Percentiles rank a stretch among this genome's conserved stretches.
Evolutionary conservation across 73 alveolate genomes (phyloP).

Genomic region (Effrenium voratum): DNA sequence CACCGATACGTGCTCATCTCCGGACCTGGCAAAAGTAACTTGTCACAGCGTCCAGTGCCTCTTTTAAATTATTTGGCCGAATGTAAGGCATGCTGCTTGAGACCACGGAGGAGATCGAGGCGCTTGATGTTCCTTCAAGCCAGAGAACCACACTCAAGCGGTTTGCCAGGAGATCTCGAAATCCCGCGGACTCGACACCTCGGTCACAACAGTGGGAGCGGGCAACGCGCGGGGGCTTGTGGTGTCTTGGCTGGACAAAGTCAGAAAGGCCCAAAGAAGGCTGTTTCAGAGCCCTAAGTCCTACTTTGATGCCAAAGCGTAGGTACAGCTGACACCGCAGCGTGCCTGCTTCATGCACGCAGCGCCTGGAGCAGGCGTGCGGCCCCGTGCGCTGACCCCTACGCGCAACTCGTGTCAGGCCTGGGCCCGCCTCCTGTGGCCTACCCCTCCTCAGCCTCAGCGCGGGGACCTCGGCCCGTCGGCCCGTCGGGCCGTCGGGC

Average conservation of each 20-base stretch:
- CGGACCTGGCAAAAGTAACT: slow-evolving; percentile 1
- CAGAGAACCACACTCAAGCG: background rate
- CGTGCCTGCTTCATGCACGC: slow-evolving; percentile 82
- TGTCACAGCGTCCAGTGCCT: background rate
- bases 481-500: too few species aligned
- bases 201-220: slow-evolving; percentile 33
- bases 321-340: slow-evolving; percentile 85
- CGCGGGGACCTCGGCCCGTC: background rate
- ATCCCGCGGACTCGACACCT: slow-evolving; percentile 49
- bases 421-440: slow-evolving; percentile 30
- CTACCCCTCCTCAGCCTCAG: slow-evolving; percentile 24
- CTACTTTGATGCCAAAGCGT: background rate
- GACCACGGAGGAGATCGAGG: slow-evolving; percentile 91
- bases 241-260: background rate
- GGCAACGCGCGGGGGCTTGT: slow-evolving; percentile 48
- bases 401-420: background rate
- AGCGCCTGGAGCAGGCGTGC: slow-evolving; percentile 46
- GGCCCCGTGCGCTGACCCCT: background rate
- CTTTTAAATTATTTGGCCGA: background rate
- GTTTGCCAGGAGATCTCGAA: slow-evolving; percentile 45
- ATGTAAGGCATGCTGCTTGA: slow-evolving; percentile 56
- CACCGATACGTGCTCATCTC: slow-evolving; percentile 81
- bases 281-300: background rate
- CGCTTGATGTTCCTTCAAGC: too few species aligned
- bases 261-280: background rate